Evolutionary conservation across 148 eudicot species (phyloP), one percentile per base, ranked within the genome.

Genomic region (Dysphania ambrosioides): DNA sequence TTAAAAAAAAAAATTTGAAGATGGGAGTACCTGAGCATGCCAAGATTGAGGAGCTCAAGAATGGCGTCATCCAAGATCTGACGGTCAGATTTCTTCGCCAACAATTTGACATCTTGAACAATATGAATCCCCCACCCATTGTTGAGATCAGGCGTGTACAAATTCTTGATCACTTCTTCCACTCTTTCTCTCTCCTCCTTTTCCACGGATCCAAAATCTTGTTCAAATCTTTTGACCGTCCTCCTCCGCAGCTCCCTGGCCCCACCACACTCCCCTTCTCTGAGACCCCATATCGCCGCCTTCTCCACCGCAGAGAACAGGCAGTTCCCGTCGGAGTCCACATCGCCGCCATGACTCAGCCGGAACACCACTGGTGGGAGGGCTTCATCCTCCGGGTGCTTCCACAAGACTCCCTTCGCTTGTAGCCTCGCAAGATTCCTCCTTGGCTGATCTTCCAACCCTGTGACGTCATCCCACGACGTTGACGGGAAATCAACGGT

Each of bases 291-390:
- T 29, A 10, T 38, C 62, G 58, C 29, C 41, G 95, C 90, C 82
- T 70, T 86, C 66, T 75, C 74, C 27, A 86, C 81, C 68, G 97
- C 90, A 78, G 95, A 87, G 79, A 89, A 89, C 0, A 91, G 71
- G 31, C 98, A 93, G 78, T 93, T 93, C 3, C 98, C 98, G 84
- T 93, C 98, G 2, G 93, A 81, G 51, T 88, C 95, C 30, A 93
- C 98, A 23, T 91, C 90, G 2, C 98, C 98, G 38, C 95, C 98
- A 80, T 91, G 98, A 47, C 80, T 77, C 35, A 91, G 76, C 71
- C 88, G 70, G 82, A 93, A 91, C 1, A 93, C 90, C 31, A 87
- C 74, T 23, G 83, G 56, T 27, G 82, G 66, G 0, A 30, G 47
- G 8, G 70, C 27, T 11, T 73, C 47, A 41, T 86, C 86, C 8